Conservation (phyloP, 2,329 filamentous ascomycete genomes). For the Pseudogymnoascus sp. region DNA sequence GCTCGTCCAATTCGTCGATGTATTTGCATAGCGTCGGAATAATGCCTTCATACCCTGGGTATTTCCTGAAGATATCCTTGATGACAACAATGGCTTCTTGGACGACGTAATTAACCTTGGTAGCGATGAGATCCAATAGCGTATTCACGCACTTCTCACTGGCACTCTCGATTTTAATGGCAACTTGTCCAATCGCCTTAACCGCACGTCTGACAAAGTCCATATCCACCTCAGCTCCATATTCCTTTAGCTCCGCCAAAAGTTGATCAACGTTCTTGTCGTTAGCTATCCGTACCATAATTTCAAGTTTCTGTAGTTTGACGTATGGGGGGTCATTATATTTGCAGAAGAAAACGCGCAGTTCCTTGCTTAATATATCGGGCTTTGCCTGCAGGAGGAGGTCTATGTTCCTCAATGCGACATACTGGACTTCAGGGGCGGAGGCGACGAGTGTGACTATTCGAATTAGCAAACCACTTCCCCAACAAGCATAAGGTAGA, state of each 20-base stretch:
- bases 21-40: constrained; percentile 94
- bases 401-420: constrained; percentile 92
- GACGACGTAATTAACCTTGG: constrained; percentile 98
- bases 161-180: constrained; percentile 94
- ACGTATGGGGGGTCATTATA: constrained; percentile 98
- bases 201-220: constrained; percentile 93
- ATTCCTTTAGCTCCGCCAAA: constrained; percentile 89
- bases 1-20: constrained; percentile 94
- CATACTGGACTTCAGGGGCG: constrained; percentile 94
- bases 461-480: constrained; percentile 7
- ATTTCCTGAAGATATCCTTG: constrained; percentile 96
- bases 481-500: constrained; percentile 7
- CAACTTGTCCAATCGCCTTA: constrained; percentile 93
- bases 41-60: constrained; percentile 94
- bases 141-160: constrained; percentile 95
- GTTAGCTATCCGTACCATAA: constrained; percentile 98
- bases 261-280: constrained; percentile 94
- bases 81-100: constrained; percentile 98
- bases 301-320: constrained; percentile 95
- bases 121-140: constrained; percentile 85
- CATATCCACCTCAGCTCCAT: constrained; percentile 97
- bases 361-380: constrained; percentile 92
- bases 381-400: constrained; percentile 91
- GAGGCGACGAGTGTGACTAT: constrained; percentile 91
- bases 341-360: constrained; percentile 99